Conservation (phyloP, 2,329 filamentous ascomycete species). For the Purpureocillium lavendulum region DNA sequence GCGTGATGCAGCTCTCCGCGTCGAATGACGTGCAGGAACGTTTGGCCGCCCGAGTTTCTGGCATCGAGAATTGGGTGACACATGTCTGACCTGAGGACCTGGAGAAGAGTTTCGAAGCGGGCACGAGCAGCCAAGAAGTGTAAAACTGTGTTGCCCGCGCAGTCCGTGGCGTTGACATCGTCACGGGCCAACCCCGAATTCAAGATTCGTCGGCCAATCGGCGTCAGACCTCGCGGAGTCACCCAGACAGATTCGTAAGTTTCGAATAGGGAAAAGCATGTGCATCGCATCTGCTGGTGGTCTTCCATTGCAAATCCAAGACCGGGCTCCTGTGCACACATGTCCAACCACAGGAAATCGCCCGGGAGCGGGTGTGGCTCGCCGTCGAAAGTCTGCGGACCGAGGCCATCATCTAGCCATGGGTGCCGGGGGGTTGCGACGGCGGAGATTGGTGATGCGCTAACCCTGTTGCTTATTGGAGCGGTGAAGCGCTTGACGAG, state of each 20-base stretch:
- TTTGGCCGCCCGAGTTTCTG: conserved; percentile 37
- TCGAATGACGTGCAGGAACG: conserved; percentile 37
- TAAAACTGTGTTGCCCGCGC: conserved; percentile 38
- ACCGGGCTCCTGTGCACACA: conserved; percentile 7
- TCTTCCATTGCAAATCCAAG: conserved; percentile 13
- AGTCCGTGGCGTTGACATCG: conserved; percentile 21
- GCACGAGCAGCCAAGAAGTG: conserved; percentile 35
- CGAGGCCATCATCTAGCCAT: conserved; percentile 21
- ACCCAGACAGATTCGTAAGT: conserved; percentile 20
- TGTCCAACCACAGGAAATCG: conserved; percentile 35
- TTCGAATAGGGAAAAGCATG: conserved; percentile 18
- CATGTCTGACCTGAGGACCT: conserved; percentile 12
- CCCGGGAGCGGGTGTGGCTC: conserved; percentile 33
- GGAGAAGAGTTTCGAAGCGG: conserved; percentile 17
- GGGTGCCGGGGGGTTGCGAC: conserved; percentile 5
- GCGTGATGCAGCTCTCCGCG: conserved; percentile 22
- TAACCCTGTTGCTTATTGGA: conserved; percentile 12
- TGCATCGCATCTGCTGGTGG: conserved; percentile 17
- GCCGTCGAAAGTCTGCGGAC: conserved; percentile 11
- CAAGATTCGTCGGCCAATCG: conserved; percentile 9
- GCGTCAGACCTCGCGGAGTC: conserved; percentile 14
- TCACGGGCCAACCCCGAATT: not conserved
- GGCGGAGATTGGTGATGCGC: conserved; percentile 15
- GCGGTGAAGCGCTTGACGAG: conserved; percentile 30
- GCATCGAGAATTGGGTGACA: conserved; percentile 13